Conservation (phyloP, 2,329 filamentous ascomycete species). For the Talaromyces sp. region DNA sequence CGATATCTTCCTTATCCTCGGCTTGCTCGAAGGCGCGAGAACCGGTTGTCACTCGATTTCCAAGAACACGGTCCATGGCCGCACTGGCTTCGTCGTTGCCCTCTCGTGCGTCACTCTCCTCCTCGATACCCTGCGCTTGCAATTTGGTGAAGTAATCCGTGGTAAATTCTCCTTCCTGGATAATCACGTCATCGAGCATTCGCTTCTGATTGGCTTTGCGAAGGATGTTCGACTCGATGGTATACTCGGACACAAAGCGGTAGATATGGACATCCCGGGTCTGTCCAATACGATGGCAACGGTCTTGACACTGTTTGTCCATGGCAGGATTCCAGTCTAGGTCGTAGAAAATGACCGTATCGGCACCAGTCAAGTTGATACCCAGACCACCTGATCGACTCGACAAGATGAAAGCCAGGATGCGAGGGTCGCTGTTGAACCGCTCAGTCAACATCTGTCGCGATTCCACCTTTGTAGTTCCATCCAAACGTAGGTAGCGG, state of each 20-base stretch:
- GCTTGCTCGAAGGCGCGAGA: constrained; percentile 80
- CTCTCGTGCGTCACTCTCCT: constrained; percentile 61
- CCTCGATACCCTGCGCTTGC: constrained; percentile 68
- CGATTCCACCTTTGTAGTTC: constrained; percentile 94
- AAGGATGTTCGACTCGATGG: constrained; percentile 96
- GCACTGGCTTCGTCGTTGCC: constrained; percentile 73
- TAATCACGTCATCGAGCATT: constrained; percentile 96
- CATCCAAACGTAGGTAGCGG: constrained; percentile 93
- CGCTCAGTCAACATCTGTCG: constrained; percentile 93
- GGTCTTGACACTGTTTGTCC: constrained; percentile 98
- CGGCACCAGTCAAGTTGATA: constrained; percentile 94
- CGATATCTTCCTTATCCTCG: constrained; percentile 89
- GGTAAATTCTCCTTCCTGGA: constrained; percentile 96
- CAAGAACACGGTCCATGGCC: constrained; percentile 84
- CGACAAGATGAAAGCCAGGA: constrained; percentile 92
- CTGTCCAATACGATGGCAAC: constrained; percentile 95
- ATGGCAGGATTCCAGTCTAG: constrained; percentile 99
- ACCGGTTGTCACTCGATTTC: constrained; percentile 65
- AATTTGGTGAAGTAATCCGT: constrained; percentile 92
- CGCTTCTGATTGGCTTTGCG: constrained; percentile 97
- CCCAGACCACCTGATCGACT: constrained; percentile 92
- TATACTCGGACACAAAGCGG: constrained; percentile 87
- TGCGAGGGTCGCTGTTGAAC: constrained; percentile 92
- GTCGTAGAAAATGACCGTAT: constrained; percentile 98
- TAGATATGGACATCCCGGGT: constrained; percentile 98